A percentile compares a stretch with the other conserved stretches of the same genome.
These are phyloP conservation scores for Lumnitzera littorea DNA, from an alignment of 345 rosid genomes.

Conservation along the genomic window DNA sequence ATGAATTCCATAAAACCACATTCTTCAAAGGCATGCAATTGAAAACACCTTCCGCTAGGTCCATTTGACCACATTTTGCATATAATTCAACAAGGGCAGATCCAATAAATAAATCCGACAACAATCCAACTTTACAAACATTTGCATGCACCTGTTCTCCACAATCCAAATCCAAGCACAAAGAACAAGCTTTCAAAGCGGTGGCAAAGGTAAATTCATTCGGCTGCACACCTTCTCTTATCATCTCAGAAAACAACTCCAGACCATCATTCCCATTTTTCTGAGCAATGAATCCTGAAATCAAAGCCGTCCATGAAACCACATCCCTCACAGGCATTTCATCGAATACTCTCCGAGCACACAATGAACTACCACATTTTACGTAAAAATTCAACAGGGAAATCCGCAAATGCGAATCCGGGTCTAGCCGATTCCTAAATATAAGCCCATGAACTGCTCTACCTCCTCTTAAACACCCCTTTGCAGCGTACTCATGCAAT, in stretches of 20 bases:
- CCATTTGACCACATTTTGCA: conserved; percentile 34
- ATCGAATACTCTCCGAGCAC: conserved; percentile 28
- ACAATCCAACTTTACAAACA: conserved; percentile 25
- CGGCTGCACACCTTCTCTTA: conserved; percentile 26
- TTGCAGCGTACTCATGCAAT: conserved; percentile 31
- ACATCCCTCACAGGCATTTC: conserved; percentile 34
- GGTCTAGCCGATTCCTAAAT: conserved; percentile 13
- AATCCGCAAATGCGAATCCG: conserved; percentile 33
- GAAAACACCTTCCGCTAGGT: conserved; percentile 29
- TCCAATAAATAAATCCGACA: conserved; percentile 30
- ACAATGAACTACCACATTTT: conserved; percentile 19
- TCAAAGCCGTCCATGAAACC: conserved; percentile 38
- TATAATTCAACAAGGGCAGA: conserved; percentile 41
- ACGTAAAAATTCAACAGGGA: conserved; percentile 31
- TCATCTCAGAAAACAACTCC: conserved; percentile 21
- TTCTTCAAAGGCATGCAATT: conserved; percentile 27
- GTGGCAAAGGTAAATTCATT: conserved; percentile 29
- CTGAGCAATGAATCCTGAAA: conserved; percentile 24
- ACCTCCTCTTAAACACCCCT: conserved; percentile 20
- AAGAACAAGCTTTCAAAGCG: conserved; percentile 34
- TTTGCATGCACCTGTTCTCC: conserved; percentile 37
- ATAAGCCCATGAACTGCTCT: conserved; percentile 24
- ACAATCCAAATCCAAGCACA: conserved; percentile 22
- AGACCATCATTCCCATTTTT: conserved; percentile 20
- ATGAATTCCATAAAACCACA: conserved; percentile 33